Conservation (phyloP, 768 basidiomycete species). For the Suillus cothurnatus region DNA sequence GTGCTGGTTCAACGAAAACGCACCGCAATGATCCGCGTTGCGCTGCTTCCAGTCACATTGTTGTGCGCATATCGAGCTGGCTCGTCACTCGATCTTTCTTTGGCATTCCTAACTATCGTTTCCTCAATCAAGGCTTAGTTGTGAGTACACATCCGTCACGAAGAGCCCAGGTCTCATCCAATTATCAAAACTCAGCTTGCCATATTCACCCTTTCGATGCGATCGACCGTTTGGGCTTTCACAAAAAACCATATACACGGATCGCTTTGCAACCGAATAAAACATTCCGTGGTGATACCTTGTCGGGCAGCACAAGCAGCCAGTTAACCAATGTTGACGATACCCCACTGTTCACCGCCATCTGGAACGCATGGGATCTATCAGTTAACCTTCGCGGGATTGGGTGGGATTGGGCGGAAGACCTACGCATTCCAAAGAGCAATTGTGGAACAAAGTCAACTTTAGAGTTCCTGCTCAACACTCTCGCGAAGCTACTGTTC, state of each 20-base stretch:
- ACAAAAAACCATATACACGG: slow-evolving; percentile 8
- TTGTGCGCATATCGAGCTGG: slow-evolving; percentile 45
- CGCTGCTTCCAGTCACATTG: slow-evolving; percentile 51
- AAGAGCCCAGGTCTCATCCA: slow-evolving; percentile 8
- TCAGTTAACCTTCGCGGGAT: slow-evolving; percentile 27
- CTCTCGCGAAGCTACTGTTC: slow-evolving; percentile 8
- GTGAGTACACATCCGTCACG: slow-evolving; percentile 15
- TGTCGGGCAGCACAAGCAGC: background rate
- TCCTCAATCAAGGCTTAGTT: slow-evolving; percentile 24
- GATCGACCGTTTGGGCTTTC: slow-evolving; percentile 26
- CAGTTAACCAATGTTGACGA: background rate
- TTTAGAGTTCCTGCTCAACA: slow-evolving; percentile 15
- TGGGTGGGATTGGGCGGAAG: slow-evolving; percentile 24
- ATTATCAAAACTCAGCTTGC: slow-evolving; percentile 16
- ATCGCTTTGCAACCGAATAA: background rate
- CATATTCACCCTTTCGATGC: slow-evolving; percentile 29
- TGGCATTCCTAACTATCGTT: slow-evolving; percentile 13
- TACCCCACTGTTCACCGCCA: background rate
- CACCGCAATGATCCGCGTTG: slow-evolving; percentile 40
- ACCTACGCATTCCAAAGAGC: slow-evolving; percentile 17
- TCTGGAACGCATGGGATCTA: slow-evolving; percentile 32
- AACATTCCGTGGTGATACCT: background rate
- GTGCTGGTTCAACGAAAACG: slow-evolving; percentile 53
- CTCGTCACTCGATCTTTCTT: slow-evolving; percentile 27
- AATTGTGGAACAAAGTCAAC: slow-evolving; percentile 19